phyloP scores from a whole-genome alignment of 1,284 basidiomycete species.

The Laetiporus sulphureus region DNA sequence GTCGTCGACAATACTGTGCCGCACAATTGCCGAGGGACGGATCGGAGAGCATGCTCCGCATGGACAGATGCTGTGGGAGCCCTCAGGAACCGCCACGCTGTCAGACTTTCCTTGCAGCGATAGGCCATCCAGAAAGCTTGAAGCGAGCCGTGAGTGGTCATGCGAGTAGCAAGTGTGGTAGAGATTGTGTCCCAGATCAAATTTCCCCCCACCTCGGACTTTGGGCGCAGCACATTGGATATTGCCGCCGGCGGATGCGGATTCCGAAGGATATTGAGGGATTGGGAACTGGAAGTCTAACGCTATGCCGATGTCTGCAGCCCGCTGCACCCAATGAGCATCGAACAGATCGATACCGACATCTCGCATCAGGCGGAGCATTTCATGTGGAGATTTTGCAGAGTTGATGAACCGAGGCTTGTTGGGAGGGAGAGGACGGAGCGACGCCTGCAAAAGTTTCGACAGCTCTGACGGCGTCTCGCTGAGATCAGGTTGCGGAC shows the following conservation, averaged over 20 bases:
- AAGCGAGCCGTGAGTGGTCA: constrained; percentile 53
- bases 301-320: constrained; percentile 62
- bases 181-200: constrained; percentile 62
- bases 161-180: constrained; percentile 50
- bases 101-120: constrained; percentile 5
- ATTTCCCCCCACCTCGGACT: constrained; percentile 22
- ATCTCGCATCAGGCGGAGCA: constrained; percentile 54
- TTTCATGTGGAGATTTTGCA: constrained; percentile 61
- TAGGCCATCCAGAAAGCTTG: constrained; percentile 29
- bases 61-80: constrained; percentile 32
- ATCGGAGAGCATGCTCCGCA: constrained; percentile 62
- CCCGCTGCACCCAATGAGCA: constrained; percentile 58
- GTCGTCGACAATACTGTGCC: constrained; percentile 44
- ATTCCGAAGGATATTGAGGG: constrained; percentile 11
- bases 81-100: constrained; percentile 1
- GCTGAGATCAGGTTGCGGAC: neutral
- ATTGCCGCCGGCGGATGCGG: neutral
- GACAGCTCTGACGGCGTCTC: constrained; percentile 9
- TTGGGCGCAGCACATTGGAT: constrained; percentile 5
- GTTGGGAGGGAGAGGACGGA: constrained; percentile 38
- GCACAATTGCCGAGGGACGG: constrained; percentile 30
- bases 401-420: constrained; percentile 63
- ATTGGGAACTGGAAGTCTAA: constrained; percentile 73
- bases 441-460: constrained; percentile 49
- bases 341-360: constrained; percentile 75